phyloP scores from a whole-genome alignment of 2,329 filamentous ascomycete species.

The Pestalotiopsis sp. region DNA sequence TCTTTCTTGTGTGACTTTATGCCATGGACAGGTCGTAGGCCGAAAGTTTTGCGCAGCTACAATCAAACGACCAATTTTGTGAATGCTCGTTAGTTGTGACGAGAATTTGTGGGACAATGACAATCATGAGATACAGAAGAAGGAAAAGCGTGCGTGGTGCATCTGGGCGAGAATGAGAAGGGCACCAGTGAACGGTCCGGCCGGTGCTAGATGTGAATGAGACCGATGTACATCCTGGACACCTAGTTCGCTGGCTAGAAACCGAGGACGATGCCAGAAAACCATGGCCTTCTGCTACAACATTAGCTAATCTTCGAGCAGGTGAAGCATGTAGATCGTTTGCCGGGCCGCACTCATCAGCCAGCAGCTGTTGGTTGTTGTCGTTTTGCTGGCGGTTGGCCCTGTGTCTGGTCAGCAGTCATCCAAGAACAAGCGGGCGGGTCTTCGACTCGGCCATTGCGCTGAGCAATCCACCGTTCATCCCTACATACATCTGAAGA shows the following conservation, averaged over 20 bases:
- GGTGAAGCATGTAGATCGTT: neutral
- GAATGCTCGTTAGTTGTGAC: neutral
- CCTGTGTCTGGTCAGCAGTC: conserved; percentile 27
- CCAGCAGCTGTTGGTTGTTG: conserved; percentile 30
- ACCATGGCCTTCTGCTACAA: neutral
- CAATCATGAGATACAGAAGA: neutral
- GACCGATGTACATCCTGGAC: neutral
- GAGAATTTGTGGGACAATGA: neutral
- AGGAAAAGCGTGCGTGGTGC: neutral
- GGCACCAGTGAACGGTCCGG: neutral
- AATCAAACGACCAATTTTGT: neutral
- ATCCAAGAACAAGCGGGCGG: conserved; percentile 13
- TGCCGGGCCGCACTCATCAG: conserved; percentile 18
- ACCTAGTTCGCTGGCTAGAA: neutral
- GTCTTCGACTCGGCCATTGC: conserved; percentile 11
- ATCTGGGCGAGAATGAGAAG: neutral
- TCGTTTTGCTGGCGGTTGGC: conserved; percentile 32
- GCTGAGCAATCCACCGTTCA: conserved; percentile 21
- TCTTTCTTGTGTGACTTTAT: too few relatives aligned
- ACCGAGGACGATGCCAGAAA: neutral
- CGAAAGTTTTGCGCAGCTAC: neutral
- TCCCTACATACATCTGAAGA: conserved; percentile 36
- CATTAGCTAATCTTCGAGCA: neutral
- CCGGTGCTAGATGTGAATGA: neutral
- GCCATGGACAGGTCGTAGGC: neutral